These are phyloP conservation scores for Curvularia spicifera DNA, from an alignment of 2,329 filamentous ascomycete species.

Conservation along the genomic window DNA sequence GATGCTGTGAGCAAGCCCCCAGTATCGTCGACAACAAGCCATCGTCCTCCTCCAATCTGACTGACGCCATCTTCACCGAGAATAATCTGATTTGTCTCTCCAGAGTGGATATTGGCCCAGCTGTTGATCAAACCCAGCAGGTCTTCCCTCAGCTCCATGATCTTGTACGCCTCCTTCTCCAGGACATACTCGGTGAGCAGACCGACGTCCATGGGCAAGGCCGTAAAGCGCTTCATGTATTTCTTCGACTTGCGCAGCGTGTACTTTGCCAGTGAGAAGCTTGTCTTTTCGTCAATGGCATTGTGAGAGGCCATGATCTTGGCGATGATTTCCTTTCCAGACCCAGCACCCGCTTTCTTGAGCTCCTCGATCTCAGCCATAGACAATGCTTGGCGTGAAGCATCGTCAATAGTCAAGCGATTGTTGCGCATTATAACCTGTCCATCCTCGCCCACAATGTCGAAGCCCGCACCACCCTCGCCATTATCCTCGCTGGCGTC, in stretches of 20 bases:
- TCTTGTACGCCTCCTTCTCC: conserved; percentile 79
- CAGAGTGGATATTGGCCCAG: conserved; percentile 88
- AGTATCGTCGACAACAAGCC: conserved; percentile 86
- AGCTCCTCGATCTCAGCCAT: conserved; percentile 74
- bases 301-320: conserved; percentile 90
- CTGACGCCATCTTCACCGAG: conserved; percentile 42
- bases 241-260: conserved; percentile 93
- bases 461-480: conserved; percentile 49
- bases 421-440: conserved; percentile 65
- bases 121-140: conserved; percentile 80
- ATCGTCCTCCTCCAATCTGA: conserved; percentile 64
- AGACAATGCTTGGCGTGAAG: conserved; percentile 74
- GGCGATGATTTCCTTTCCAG: conserved; percentile 88
- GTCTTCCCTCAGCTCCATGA: conserved; percentile 87
- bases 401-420: conserved; percentile 67
- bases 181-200: conserved; percentile 78
- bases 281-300: conserved; percentile 90
- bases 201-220: conserved; percentile 81
- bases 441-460: conserved; percentile 57
- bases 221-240: conserved; percentile 85
- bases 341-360: conserved; percentile 74
- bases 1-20: conserved; percentile 82
- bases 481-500: conserved; percentile 45
- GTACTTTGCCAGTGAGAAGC: conserved; percentile 93
- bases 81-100: conserved; percentile 50